Evolutionary conservation across 1,284 basidiomycete genomes (phyloP), one percentile per base, ranked within the genome.

Genomic region (Calocybe gambosa): DNA sequence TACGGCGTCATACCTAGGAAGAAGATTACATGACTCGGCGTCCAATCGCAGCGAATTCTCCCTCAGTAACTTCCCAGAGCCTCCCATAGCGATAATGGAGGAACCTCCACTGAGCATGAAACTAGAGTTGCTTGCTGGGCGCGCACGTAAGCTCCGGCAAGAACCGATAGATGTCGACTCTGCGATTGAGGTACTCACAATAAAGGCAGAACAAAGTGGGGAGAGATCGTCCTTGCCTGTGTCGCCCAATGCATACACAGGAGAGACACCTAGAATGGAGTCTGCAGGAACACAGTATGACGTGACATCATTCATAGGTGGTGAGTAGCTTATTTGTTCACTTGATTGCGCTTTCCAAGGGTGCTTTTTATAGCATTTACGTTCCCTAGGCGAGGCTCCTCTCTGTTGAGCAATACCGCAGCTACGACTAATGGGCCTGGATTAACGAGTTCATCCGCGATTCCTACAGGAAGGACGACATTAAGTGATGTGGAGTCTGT

Each of bases 271-370:
- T 10, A 58, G 59, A 42, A 57, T 65, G 39, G 66, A 70, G 43
- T 78, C 77, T n/a, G 64, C 60, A 16, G 77, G 69, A 12, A 82
- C 74, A 0, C 78, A 76, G 51, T 85, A 80, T 53, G 83, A 86
- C 52, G 80, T 86, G 18, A 87, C 84, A 18, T 86, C 85, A 2
- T 87, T 87, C 58, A 84, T 87, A 53, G 79, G 74, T 50, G 72
- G 83, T 85, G 52, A 61, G 77, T 55, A 37, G 38, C 3, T 34
- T 34, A 34, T 34, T 3, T 34, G 13, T 16, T 7, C 1, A 15
- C 13, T 16, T 34, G 13, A 3, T 16, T n/a, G n/a, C 31, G 3
- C 3, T 2, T 15, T 34, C 4, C 8, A 34, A 15, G 15, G 8
- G n/a, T 5, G n/a, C 16, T 15, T 43, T 34, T 19, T 35, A 21